phyloP scores from a whole-genome alignment of 495 filamentous ascomycete species.

The Penicillium ucsense region DNA sequence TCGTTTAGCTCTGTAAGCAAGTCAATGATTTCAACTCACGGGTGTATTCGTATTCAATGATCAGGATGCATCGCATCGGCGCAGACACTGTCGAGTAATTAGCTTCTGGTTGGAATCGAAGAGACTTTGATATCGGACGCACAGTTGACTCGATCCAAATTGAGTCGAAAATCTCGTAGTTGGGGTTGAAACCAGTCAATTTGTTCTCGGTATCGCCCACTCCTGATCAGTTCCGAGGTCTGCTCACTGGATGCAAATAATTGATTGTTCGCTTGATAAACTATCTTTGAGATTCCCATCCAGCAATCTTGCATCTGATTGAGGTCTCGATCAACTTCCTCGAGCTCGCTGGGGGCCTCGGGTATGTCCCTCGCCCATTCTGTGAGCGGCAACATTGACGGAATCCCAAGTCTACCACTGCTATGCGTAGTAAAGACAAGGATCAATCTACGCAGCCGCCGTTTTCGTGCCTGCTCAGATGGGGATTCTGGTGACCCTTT shows the following conservation, averaged over 20 bases:
- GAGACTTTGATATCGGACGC: conserved; percentile 6
- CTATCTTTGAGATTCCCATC: conserved; percentile 81
- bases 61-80: conserved; percentile 72
- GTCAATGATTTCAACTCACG: conserved; percentile 31
- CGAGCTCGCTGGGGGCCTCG: conserved; percentile 16
- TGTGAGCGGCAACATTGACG: conserved; percentile 73
- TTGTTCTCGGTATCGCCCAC: conserved; percentile 65
- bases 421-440: conserved; percentile 86
- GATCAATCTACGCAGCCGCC: conserved; percentile 74
- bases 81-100: conserved; percentile 46
- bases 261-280: conserved; percentile 75
- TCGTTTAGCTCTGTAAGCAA: no score
- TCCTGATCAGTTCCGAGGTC: conserved; percentile 78
- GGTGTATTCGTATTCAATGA: conserved; percentile 86
- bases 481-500: conserved; percentile 42
- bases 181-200: conserved; percentile 75
- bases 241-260: conserved; percentile 76
- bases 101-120: conserved; percentile 5
- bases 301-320: conserved; percentile 75
- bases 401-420: conserved; percentile 83
- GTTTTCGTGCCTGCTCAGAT: conserved; percentile 62
- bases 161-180: conserved; percentile 61
- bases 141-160: conserved; percentile 57
- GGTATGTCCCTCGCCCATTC: conserved; percentile 45
- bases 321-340: conserved; percentile 23